Evolutionary conservation across 208 protist genomes (phyloP), one percentile per base, ranked within the genome.

Genomic region (Wallacemonas sp.): DNA sequence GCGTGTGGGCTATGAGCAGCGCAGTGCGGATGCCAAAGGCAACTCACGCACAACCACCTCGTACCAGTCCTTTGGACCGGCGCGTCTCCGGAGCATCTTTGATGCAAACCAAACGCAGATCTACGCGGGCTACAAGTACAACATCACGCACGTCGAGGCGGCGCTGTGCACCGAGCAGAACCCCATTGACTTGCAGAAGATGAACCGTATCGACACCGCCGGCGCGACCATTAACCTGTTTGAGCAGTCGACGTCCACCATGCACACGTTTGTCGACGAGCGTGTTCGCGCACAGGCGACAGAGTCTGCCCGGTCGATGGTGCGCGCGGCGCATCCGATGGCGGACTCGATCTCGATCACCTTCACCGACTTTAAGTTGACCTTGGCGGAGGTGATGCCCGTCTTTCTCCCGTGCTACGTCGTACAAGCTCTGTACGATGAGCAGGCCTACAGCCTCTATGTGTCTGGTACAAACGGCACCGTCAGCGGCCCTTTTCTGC

Each of bases 51-150:
- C 72, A 20, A 80, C 62, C 1, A 67, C 76, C 0, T 68, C 63
- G 11, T 70, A 83, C 32, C 45, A 83, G 14, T 59, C 44, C 11
- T 92, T 85, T 23, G 41, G 48, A 11, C 85, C 81, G 36, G 86
- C 87, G 67, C 38, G 57, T 3, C 65, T 96, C 16, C 57, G 86
- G 28, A 93, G 68, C 38, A 70, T 74, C 31, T 96, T 96, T 61
- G 72, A 82, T 4, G 71, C 80, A 28, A 91, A 92, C 54, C 75
- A 72, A 46, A 94, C 88, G 31, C 91, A 96, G 68, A 74, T 92
- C 31, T 96, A 96, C 73, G 91, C 84, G 0, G 91, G 91, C 1
- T 96, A 93, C 77, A 96, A 96, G 82, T 96, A 96, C 77, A 93
- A 94, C 70, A 89, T 92, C 68, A 31, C 23, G 48, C 81, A 96